These are phyloP conservation scores for Capsicum rhomboideum DNA, from an alignment of 257 asterid species.

Conservation along the genomic window DNA sequence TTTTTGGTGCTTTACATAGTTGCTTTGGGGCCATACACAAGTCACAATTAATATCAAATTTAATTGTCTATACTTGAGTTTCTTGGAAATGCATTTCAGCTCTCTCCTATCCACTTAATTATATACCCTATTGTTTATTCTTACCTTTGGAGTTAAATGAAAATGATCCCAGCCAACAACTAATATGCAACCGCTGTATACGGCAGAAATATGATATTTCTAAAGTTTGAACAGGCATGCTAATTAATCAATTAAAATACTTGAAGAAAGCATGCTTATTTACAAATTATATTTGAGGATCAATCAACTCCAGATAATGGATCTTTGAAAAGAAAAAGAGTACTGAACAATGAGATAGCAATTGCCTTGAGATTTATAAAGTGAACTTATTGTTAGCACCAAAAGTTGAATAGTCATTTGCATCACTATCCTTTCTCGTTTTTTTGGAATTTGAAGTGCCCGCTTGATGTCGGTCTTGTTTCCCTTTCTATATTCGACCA, in stretches of 20 bases:
- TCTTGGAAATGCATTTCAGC: neutral
- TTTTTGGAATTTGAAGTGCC: neutral
- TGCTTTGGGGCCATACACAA: neutral
- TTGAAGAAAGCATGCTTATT: neutral
- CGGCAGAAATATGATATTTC: neutral
- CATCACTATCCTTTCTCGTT: neutral
- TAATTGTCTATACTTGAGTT: neutral
- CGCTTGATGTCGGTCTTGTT: neutral
- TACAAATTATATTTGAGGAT: neutral
- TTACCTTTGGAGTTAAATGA: neutral
- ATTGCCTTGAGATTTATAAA: neutral
- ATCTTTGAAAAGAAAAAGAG: neutral
- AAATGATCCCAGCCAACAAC: neutral
- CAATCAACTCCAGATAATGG: neutral
- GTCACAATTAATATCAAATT: neutral
- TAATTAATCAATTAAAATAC: neutral
- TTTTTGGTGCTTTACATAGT: neutral
- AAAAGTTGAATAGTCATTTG: neutral
- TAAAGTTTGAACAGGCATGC: neutral
- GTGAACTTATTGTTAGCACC: neutral
- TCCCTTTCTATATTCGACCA: neutral
- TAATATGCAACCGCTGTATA: neutral
- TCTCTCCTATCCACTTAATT: neutral
- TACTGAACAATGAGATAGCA: neutral
- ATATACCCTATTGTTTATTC: neutral